Evolutionary conservation across 2,329 filamentous ascomycete genomes (phyloP), one percentile per base, ranked within the genome.

Genomic region (Aureobasidium sp.): DNA sequence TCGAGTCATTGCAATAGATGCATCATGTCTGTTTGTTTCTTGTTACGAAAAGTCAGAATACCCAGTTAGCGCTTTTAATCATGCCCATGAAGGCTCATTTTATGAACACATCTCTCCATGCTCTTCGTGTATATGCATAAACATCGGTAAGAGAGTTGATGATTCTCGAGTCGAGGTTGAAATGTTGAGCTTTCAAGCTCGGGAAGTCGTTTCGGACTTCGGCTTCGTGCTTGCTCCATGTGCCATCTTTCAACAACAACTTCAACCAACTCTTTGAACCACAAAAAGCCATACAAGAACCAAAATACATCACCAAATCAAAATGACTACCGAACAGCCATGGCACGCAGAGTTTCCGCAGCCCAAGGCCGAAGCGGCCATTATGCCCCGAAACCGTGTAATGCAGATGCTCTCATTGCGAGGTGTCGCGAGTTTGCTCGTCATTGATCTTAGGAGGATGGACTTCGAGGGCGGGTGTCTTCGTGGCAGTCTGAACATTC

Each of bases 1-100:
- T 99, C 69, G 94, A 99, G 81, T 68, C 66, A 51, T 55, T 72
- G 43, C 63, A 64, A 43, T 64, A 61, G 54, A 51, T 25, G 43
- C 43, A 15, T 58, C 42, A 58, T 40, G 55, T 58, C 55, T 47
- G 42, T 58, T 49, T 58, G 45, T 50, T 60, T 60, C 57, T 53
- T 57, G 29, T 61, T 54, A 54, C 37, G 49, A 60, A 60, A 54
- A 55, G 59, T 60, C 47, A 53, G 49, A 60, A 60, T 60, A 47
- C 57, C 46, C 31, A 58, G 9, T 25, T 58, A 43, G 55, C 55
- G 43, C 38, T 58, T 58, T 47, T 58, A 49, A 58, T 58, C 42
- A 35, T 58, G 55, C 42, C 55, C 43, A 38, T 25, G 42, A 49
- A 47, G 55, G 55, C 55, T 21, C 23, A 45, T 46, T 45, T 57